These are phyloP conservation scores for Leccinum boreale DNA, from an alignment of 768 basidiomycete species.

Conservation along the genomic window DNA sequence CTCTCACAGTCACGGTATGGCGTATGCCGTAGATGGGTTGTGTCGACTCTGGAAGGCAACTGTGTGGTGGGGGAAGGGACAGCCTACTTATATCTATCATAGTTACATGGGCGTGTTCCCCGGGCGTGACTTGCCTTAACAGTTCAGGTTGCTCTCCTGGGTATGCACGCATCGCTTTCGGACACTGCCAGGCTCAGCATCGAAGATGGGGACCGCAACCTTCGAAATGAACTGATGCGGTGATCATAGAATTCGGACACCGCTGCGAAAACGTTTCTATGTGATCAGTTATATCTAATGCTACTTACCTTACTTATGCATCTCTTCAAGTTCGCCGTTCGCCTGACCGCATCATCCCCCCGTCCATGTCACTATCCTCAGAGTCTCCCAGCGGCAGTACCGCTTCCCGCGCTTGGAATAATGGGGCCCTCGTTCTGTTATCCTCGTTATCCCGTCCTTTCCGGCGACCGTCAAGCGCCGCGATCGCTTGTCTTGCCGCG, in stretches of 20 bases:
- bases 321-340: neutral
- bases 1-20: neutral
- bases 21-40: neutral
- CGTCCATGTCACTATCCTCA: neutral
- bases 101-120: neutral
- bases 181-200: neutral
- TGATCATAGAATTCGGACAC: neutral
- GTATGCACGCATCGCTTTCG: neutral
- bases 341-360: neutral
- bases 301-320: neutral
- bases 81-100: neutral
- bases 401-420: neutral
- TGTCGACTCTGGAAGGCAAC: neutral
- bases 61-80: neutral
- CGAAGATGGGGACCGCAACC: neutral
- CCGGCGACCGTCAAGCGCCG: neutral
- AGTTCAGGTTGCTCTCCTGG: neutral
- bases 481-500: conserved; percentile 15
- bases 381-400: neutral
- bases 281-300: neutral
- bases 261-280: neutral
- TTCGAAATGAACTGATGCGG: neutral
- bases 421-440: neutral
- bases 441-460: neutral
- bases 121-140: neutral